Conservation (phyloP, 441 rosid genomes). For the Geranium incanum region DNA sequence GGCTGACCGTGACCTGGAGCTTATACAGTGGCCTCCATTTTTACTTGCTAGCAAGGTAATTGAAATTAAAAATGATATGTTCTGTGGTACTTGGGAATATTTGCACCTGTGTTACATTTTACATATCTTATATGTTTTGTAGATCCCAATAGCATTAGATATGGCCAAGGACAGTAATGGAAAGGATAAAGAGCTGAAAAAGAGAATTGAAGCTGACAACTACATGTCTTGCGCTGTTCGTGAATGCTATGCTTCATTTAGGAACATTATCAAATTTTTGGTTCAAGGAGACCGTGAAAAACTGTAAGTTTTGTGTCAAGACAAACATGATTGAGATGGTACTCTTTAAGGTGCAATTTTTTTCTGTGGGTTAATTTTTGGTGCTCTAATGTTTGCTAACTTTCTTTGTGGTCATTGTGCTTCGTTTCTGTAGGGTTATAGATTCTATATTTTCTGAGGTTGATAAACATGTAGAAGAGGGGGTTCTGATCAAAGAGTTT, state of each 20-base stretch:
- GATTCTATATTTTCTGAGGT: conserved; percentile 55
- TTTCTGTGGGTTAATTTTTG: conserved; percentile 14
- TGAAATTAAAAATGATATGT: conserved; percentile 4
- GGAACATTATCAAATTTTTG: conserved; percentile 60
- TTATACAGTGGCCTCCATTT: conserved; percentile 98
- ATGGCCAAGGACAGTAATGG: conserved; percentile 98
- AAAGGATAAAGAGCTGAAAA: conserved; percentile 81
- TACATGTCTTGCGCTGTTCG: conserved; percentile 92
- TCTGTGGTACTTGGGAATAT: not conserved
- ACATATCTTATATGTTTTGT: conserved; percentile 19
- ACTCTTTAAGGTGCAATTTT: not conserved
- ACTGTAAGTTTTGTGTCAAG: conserved; percentile 40
- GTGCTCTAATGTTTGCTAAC: conserved; percentile 10
- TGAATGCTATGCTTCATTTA: conserved; percentile 95
- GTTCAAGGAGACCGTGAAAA: conserved; percentile 70
- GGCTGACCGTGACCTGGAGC: conserved; percentile 90
- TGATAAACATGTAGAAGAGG: conserved; percentile 42
- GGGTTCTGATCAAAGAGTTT: conserved; percentile 46
- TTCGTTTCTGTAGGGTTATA: conserved; percentile 57
- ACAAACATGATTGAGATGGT: conserved; percentile 7
- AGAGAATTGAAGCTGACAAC: conserved; percentile 62
- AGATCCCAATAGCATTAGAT: conserved; percentile 98
- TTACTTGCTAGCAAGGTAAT: conserved; percentile 96
- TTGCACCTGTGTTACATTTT: conserved; percentile 17
- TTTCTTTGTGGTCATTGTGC: conserved; percentile 9